Conservation (phyloP, 108 stramenopile genomes). For the Skeletonema potamos region DNA sequence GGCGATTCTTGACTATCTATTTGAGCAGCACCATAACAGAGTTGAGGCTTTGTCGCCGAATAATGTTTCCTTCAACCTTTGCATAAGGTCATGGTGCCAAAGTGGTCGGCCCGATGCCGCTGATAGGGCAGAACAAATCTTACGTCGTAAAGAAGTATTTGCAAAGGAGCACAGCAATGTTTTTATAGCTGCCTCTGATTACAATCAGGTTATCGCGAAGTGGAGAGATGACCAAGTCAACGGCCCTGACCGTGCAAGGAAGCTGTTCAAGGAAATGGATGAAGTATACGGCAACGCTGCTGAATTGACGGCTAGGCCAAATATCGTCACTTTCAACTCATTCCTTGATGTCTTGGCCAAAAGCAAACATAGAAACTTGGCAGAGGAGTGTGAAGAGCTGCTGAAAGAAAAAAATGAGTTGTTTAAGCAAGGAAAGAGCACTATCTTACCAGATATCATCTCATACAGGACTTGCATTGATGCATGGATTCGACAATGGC, state of each 20-base stretch:
- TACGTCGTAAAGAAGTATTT: conserved; percentile 34
- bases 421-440: conserved; percentile 16
- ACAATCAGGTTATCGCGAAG: conserved; percentile 28
- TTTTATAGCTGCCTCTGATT: conserved; percentile 15
- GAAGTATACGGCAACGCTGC: conserved; percentile 3
- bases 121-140: conserved; percentile 25
- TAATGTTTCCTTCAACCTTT: conserved; percentile 25
- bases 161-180: conserved; percentile 13
- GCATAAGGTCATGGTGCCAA: conserved; percentile 40
- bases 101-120: conserved; percentile 25
- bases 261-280: conserved; percentile 33
- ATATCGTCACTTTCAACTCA: conserved; percentile 20
- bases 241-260: conserved; percentile 28
- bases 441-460: conserved; percentile 30
- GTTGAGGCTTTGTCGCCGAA: conserved; percentile 24
- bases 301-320: conserved; percentile 15
- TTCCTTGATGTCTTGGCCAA: conserved; percentile 43
- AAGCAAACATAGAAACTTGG: conserved; percentile 15
- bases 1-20: conserved; percentile 23
- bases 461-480: conserved; percentile 39
- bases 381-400: conserved; percentile 19
- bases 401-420: conserved; percentile 18
- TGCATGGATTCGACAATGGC: conserved; percentile 36
- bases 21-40: conserved; percentile 10
- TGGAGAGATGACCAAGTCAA: conserved; percentile 30